phyloP scores from a whole-genome alignment of 345 rosid genomes.

The Cardamine occulta region DNA sequence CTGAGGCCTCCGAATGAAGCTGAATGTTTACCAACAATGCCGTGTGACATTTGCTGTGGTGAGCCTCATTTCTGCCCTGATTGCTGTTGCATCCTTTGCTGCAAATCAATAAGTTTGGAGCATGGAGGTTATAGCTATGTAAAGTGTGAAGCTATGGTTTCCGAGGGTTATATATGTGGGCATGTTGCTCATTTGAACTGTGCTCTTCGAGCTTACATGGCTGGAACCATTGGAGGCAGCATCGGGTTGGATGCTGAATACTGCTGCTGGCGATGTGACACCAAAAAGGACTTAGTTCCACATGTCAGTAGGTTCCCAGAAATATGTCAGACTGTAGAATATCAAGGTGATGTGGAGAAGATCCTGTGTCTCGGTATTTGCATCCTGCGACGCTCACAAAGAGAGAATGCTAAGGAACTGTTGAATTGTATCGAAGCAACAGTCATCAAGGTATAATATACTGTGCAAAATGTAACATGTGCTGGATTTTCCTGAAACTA shows the following conservation, averaged over 20 bases:
- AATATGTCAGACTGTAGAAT: constrained; percentile 61
- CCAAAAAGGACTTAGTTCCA: constrained; percentile 63
- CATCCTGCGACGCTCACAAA: constrained; percentile 65
- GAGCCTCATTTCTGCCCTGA: constrained; percentile 76
- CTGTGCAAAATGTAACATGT: constrained; percentile 1
- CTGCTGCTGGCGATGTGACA: constrained; percentile 83
- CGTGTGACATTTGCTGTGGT: constrained; percentile 82
- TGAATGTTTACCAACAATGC: constrained; percentile 47
- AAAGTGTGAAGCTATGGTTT: constrained; percentile 68
- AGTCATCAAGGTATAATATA: constrained; percentile 60
- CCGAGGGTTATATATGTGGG: constrained; percentile 61
- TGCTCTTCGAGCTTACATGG: constrained; percentile 81
- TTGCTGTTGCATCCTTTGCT: constrained; percentile 88
- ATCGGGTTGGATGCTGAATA: constrained; percentile 92
- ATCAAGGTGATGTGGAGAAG: constrained; percentile 58
- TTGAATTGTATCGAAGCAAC: constrained; percentile 56
- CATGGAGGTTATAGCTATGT: constrained; percentile 68
- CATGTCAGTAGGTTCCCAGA: constrained; percentile 59
- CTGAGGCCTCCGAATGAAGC: constrained; percentile 43
- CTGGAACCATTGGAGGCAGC: constrained; percentile 86
- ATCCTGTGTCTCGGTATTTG: constrained; percentile 63
- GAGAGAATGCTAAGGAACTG: constrained; percentile 52
- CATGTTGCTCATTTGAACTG: constrained; percentile 89
- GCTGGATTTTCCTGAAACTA: constrained; percentile 21
- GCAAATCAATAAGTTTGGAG: constrained; percentile 55